Conservation (phyloP, 257 asterid genomes). For the Ehretia macrophylla region DNA sequence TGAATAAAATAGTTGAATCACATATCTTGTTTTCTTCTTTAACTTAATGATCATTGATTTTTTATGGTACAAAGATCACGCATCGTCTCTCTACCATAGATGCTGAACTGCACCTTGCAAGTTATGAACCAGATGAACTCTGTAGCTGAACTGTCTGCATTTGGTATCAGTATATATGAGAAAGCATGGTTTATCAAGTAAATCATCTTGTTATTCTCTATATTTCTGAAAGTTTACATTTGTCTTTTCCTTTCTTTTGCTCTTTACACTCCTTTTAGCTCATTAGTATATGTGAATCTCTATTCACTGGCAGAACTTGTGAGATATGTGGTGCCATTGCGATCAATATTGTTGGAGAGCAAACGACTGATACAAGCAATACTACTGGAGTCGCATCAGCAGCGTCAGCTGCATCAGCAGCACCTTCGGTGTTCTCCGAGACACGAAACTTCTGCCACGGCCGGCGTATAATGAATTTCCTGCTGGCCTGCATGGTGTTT, state of each 20-base stretch:
- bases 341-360: constrained; percentile 33
- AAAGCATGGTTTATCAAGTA: too few species aligned
- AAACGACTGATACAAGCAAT: constrained; percentile 20
- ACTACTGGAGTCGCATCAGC: constrained; percentile 15
- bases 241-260: neutral
- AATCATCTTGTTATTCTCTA: too few species aligned
- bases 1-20: too few species aligned
- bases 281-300: constrained; percentile 4
- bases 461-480: constrained; percentile 43
- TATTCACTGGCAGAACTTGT: constrained; percentile 31
- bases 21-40: neutral
- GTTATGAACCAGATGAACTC: too few species aligned
- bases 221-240: neutral
- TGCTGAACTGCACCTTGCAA: too few species aligned
- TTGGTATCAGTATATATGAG: too few species aligned
- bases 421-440: constrained; percentile 24
- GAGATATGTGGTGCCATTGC: constrained; percentile 50
- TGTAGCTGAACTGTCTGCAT: too few species aligned
- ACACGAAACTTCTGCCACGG: constrained; percentile 36
- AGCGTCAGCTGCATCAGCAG: constrained; percentile 14
- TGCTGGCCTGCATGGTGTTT: constrained; percentile 46
- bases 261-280: neutral
- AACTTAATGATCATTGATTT: neutral
- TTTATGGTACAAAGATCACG: too few species aligned
- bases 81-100: too few species aligned